phyloP scores from a whole-genome alignment of 805 yeast genomes.

The Kuraishia capsulata region DNA sequence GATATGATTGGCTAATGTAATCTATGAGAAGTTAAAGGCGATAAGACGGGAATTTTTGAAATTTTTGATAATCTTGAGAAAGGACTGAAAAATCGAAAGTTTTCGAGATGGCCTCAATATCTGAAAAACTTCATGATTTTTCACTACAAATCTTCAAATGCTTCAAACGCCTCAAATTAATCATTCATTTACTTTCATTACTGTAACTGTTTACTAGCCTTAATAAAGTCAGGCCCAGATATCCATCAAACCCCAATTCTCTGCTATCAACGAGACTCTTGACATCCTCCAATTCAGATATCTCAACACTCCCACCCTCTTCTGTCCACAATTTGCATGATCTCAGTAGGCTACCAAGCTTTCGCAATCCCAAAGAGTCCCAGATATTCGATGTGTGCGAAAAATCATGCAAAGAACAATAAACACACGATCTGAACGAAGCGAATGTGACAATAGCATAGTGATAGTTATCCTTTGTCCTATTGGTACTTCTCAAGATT shows the following conservation, averaged over 20 bases:
- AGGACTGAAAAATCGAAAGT: too few relatives aligned
- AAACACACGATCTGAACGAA: conserved; percentile 16
- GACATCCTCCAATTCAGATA: neutral
- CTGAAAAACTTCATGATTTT: too few relatives aligned
- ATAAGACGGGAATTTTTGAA: too few relatives aligned
- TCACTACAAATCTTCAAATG: neutral
- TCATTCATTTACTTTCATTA: neutral
- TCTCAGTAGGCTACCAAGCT: conserved; percentile 1
- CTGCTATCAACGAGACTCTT: conserved; percentile 2
- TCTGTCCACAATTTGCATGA: neutral
- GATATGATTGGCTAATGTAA: too few relatives aligned
- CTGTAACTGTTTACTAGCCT: too few relatives aligned
- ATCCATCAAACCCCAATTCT: conserved; percentile 11
- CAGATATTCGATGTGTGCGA: conserved; percentile 13
- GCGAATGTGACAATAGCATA: conserved; percentile 27
- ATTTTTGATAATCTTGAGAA: too few relatives aligned
- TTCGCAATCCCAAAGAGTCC: conserved; percentile 1
- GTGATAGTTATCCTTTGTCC: conserved; percentile 20
- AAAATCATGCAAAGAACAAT: conserved; percentile 34
- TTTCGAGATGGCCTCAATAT: too few relatives aligned
- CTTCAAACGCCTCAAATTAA: neutral
- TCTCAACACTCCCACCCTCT: neutral
- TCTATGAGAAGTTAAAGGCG: too few relatives aligned
- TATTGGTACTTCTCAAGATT: conserved; percentile 5
- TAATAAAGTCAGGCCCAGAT: conserved; percentile 11